Base-by-base conservation (phyloP, 2,329 filamentous ascomycete species). In the Penicillium digitatum region DNA sequence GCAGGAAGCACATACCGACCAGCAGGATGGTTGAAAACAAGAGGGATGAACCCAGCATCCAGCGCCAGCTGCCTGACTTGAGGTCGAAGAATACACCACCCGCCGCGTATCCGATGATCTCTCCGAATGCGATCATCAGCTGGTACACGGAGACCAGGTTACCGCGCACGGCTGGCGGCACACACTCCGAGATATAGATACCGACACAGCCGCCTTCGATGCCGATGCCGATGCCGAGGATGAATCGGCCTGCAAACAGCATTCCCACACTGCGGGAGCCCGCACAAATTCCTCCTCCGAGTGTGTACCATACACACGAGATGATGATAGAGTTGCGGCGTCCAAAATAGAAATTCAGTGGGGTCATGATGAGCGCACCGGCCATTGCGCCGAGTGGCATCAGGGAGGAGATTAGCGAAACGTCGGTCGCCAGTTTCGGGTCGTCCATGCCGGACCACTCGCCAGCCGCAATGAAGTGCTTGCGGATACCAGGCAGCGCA, bases 21-120 rank as follows among this genome's bases (percentile, higher is more conserved):
- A 80, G 71, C 78, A 85, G 82, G 62, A 83, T 81, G 27, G 81
- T 85, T 0, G 84, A 87, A 72, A 89, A 89, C 40, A 89, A 68
- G 2, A 89, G 79, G 0, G 87, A 89, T 1, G 84, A 87, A 4
- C 87, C 87, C 1, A 90, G 81, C 57, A 89, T 89, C 68, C 84
- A 89, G 37, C 87, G 80, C 87, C 87, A 90, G 74, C 85, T 86
- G 18, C 87, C 87, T 0, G 75, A 73, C 2, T 89, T 84, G n/a
- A 77, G 79, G 57, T 89, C 76, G 70, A 90, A 89, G 53, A 89
- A 88, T 45, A 87, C 87, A 4, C 38, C 38, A 0, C 38, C 38
- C 4, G 38, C 38, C 2, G 38, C 38, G 6, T 40, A 40, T 24
- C 38, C 38, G 12, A 40, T 40, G 38, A 40, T 40, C 14, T 40